These are phyloP conservation scores for Picea sitchensis DNA, from an alignment of 75 land plant species.

Conservation along the genomic window DNA sequence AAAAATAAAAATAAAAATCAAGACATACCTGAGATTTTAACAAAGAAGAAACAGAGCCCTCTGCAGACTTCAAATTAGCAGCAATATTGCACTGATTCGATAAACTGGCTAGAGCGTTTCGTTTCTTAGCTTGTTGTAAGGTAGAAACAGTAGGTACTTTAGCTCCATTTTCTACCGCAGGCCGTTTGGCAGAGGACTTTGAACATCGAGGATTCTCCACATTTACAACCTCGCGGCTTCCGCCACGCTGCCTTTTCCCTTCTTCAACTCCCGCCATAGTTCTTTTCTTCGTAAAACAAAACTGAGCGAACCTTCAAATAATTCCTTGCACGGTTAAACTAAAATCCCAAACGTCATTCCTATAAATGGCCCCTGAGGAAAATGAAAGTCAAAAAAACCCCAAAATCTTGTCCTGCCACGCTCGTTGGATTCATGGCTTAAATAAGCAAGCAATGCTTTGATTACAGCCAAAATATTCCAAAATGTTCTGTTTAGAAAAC, in stretches of 20 bases:
- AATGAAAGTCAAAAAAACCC: no score
- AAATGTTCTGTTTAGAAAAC: no score
- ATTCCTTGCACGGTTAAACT: no score
- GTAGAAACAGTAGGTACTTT: slow-evolving; percentile 16
- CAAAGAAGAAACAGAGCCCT: neutral
- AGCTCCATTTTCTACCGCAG: slow-evolving; percentile 24
- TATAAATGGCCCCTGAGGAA: no score
- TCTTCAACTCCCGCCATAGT: neutral
- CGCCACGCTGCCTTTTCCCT: neutral
- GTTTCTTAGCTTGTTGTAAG: slow-evolving; percentile 42
- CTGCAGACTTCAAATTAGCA: neutral
- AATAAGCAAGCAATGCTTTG: no score
- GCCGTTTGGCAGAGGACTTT: slow-evolving; percentile 27
- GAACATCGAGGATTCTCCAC: neutral
- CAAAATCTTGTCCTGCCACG: no score
- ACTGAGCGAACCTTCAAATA: no score
- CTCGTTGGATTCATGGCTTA: no score
- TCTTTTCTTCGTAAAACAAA: no score
- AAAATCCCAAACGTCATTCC: no score
- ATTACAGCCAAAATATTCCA: no score
- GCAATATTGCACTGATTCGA: slow-evolving; percentile 33
- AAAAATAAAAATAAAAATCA: neutral
- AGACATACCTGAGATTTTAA: neutral
- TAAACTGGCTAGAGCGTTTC: slow-evolving; percentile 52
- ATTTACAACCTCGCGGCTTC: neutral